A percentile compares a stretch with the other conserved stretches of the same genome.
These are phyloP conservation scores for Eimeria falciformis DNA, from an alignment of 169 alveolate genomes.

Conservation along the genomic window DNA sequence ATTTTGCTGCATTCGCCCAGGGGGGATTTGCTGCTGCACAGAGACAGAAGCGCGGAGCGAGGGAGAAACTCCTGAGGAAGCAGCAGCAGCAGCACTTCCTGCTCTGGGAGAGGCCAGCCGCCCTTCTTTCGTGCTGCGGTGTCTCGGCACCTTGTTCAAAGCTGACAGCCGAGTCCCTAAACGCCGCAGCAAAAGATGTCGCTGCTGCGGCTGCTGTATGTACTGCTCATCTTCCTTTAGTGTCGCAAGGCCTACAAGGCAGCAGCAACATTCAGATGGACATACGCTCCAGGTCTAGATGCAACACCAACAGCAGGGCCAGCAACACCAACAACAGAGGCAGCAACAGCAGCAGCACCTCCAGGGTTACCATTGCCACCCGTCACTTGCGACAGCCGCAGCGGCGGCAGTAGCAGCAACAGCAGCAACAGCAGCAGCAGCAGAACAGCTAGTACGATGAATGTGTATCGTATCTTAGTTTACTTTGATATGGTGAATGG, in stretches of 20 bases:
- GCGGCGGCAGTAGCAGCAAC: neutral
- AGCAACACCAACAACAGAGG: neutral
- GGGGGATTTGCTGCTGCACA: neutral
- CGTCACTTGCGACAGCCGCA: too few species aligned
- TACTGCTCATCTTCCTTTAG: neutral
- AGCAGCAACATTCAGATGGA: too few species aligned
- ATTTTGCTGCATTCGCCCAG: neutral
- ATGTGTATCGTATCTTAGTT: too few species aligned
- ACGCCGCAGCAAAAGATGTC: neutral
- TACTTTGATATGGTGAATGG: too few species aligned
- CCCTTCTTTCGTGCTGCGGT: neutral
- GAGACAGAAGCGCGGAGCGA: neutral
- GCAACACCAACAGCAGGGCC: too few species aligned
- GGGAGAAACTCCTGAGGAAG: neutral
- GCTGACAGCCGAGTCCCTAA: neutral
- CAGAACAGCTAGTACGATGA: neutral
- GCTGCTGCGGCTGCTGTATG: slow-evolving; percentile 53
- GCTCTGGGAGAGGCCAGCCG: neutral
- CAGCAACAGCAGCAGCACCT: too few species aligned
- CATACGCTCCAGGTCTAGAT: too few species aligned
- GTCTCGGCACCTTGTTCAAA: neutral
- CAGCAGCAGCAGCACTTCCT: slow-evolving; percentile 20
- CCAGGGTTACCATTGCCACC: too few species aligned
- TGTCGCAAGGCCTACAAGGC: slow-evolving; percentile 16
- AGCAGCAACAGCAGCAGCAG: neutral